A percentile compares a stretch with the other conserved stretches of the same genome.
phyloP scores from a whole-genome alignment of 805 yeast species.

The Pichia phayaonensis region DNA sequence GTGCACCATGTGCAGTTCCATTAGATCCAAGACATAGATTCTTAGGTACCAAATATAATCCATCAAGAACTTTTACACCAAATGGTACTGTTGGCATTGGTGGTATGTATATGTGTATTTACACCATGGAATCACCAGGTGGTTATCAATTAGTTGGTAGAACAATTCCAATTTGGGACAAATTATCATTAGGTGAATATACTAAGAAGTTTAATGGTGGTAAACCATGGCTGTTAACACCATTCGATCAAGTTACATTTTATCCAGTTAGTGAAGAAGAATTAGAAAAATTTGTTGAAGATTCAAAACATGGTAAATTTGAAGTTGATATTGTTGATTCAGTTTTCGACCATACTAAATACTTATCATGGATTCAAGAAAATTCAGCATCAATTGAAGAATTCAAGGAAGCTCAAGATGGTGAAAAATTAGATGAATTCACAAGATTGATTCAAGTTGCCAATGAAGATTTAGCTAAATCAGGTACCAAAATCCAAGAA shows the following conservation, averaged over 20 bases:
- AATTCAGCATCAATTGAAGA: slow-evolving; percentile 65
- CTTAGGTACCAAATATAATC: slow-evolving; percentile 90
- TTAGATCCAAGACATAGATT: slow-evolving; percentile 93
- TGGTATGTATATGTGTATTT: slow-evolving; percentile 98
- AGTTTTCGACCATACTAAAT: slow-evolving; percentile 75
- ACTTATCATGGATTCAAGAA: slow-evolving; percentile 68
- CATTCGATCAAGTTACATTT: slow-evolving; percentile 92
- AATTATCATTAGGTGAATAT: slow-evolving; percentile 68
- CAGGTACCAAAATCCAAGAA: slow-evolving; percentile 37
- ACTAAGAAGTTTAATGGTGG: slow-evolving; percentile 34
- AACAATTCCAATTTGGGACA: slow-evolving; percentile 97
- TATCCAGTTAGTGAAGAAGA: slow-evolving; percentile 86
- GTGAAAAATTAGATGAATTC: slow-evolving; percentile 81
- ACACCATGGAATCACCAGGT: slow-evolving; percentile 97
- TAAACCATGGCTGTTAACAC: slow-evolving; percentile 84
- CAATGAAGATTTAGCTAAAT: slow-evolving; percentile 59
- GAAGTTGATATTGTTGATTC: slow-evolving; percentile 66
- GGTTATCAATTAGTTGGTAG: slow-evolving; percentile 96
- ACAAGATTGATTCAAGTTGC: slow-evolving; percentile 74
- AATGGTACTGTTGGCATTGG: slow-evolving; percentile 98
- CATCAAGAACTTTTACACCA: slow-evolving; percentile 92
- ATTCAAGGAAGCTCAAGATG: slow-evolving; percentile 61
- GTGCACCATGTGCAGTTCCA: slow-evolving; percentile 98
- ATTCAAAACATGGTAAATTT: slow-evolving; percentile 75
- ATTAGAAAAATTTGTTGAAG: slow-evolving; percentile 61